Evolutionary conservation across 2,329 filamentous ascomycete species (phyloP).

Genomic region (Pseudogymnoascus sp.): DNA sequence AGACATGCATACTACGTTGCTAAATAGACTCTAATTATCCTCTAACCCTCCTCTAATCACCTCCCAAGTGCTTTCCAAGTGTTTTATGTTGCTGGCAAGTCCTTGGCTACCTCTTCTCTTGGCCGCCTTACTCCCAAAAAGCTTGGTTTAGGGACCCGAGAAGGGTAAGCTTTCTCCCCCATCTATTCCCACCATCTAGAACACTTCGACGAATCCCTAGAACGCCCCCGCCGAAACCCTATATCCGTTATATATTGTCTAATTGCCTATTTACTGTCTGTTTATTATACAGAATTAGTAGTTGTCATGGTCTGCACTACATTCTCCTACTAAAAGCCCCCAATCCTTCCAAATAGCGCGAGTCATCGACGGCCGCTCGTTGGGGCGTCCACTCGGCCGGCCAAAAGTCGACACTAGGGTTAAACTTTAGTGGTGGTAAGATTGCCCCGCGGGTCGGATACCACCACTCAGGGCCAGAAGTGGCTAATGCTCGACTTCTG

Average conservation of each 20-base stretch:
- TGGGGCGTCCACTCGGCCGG: not conserved
- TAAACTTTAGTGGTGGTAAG: not conserved
- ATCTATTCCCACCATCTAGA: not conserved
- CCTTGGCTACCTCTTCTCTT: not conserved
- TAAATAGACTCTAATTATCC: not conserved
- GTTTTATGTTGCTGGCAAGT: not conserved
- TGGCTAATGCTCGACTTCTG: not conserved
- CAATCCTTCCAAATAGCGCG: not conserved
- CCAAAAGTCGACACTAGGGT: not conserved
- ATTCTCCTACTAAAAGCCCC: not conserved
- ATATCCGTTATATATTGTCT: not conserved
- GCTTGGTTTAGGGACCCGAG: not conserved
- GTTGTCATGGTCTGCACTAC: not conserved
- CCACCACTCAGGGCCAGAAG: not conserved
- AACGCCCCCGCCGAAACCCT: not conserved
- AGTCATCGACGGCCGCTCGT: not conserved
- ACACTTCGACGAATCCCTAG: not conserved
- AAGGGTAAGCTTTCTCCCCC: not conserved
- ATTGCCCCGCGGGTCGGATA: not conserved
- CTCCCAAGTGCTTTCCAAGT: constrained; percentile 1
- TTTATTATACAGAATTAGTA: not conserved
- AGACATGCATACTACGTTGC: not conserved
- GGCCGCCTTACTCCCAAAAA: not conserved
- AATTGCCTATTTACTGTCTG: not conserved
- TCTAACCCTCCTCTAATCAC: not conserved